Conservation (phyloP, 2,329 filamentous ascomycete genomes). For the Colletotrichum higginsianum region DNA sequence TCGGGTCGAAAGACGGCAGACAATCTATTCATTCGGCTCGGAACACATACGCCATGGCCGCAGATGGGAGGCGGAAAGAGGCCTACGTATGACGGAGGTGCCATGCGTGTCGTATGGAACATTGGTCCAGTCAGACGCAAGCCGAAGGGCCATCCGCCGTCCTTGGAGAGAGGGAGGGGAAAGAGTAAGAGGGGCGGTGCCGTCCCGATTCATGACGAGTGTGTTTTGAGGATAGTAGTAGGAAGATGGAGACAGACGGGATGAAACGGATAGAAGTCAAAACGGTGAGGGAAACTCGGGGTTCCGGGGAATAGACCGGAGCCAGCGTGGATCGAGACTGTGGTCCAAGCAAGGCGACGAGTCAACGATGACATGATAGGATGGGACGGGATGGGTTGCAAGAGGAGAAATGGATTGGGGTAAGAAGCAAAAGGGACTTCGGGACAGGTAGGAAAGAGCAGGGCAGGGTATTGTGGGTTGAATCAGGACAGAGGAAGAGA, state of each 20-base stretch:
- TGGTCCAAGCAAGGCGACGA: slow-evolving; percentile 25
- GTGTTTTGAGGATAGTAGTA: slow-evolving; percentile 5
- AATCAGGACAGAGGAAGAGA: neutral
- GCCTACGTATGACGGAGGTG: slow-evolving; percentile 33
- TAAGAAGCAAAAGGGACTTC: slow-evolving; percentile 7
- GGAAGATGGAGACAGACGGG: slow-evolving; percentile 13
- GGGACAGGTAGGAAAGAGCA: slow-evolving; percentile 9
- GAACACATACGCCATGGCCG: slow-evolving; percentile 29
- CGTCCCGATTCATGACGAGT: slow-evolving; percentile 33
- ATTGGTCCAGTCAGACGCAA: slow-evolving; percentile 33
- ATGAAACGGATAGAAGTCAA: neutral
- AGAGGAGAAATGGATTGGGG: slow-evolving; percentile 15
- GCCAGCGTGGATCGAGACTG: slow-evolving; percentile 28
- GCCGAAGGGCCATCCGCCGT: slow-evolving; percentile 8
- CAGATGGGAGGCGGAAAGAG: slow-evolving; percentile 16
- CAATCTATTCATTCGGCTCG: neutral
- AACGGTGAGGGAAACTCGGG: slow-evolving; percentile 5
- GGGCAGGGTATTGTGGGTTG: neutral
- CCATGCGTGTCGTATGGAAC: slow-evolving; percentile 32
- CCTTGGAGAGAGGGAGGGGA: slow-evolving; percentile 3
- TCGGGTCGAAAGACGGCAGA: slow-evolving; percentile 31
- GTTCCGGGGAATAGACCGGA: slow-evolving; percentile 12
- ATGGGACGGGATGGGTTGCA: slow-evolving; percentile 9
- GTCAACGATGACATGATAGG: slow-evolving; percentile 17
- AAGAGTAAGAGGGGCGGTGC: neutral